A percentile compares a stretch with the other conserved stretches of the same genome.
Conservation (phyloP, 2,329 filamentous ascomycete genomes). For the Atkinsonella texensis region DNA sequence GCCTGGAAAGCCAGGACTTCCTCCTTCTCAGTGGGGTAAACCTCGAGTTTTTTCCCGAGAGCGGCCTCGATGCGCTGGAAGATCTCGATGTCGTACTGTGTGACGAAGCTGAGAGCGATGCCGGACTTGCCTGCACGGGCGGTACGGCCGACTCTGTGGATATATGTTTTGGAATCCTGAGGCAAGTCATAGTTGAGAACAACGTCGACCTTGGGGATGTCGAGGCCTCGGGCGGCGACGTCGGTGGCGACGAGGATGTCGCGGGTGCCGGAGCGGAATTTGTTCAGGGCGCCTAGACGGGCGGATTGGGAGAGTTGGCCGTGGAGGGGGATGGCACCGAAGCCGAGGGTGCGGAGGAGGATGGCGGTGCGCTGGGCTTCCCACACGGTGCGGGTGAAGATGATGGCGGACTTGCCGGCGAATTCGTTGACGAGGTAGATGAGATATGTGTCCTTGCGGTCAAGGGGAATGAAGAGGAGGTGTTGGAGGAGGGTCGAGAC, state of each 20-base stretch:
- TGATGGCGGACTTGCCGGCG: constrained; percentile 72
- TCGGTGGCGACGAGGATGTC: constrained; percentile 88
- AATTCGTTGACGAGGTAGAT: constrained; percentile 80
- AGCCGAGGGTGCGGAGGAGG: constrained; percentile 71
- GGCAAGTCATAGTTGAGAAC: constrained; percentile 82
- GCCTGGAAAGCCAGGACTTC: constrained; percentile 74
- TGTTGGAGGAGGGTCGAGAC: constrained; percentile 79
- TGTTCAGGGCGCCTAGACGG: constrained; percentile 76
- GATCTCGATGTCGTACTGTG: constrained; percentile 77
- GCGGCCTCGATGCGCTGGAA: constrained; percentile 73
- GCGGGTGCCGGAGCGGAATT: constrained; percentile 71
- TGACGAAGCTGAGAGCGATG: constrained; percentile 68
- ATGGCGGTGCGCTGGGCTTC: constrained; percentile 81
- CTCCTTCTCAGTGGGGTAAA: constrained; percentile 61
- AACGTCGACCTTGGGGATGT: constrained; percentile 83
- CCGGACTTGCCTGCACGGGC: constrained; percentile 79
- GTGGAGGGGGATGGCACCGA: constrained; percentile 84
- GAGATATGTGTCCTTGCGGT: constrained; percentile 81
- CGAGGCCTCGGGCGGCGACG: constrained; percentile 83
- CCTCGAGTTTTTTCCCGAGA: constrained; percentile 61
- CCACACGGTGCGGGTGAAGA: constrained; percentile 86
- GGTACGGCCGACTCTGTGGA: constrained; percentile 80
- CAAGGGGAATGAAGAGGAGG: constrained; percentile 76
- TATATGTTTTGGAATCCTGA: constrained; percentile 77
- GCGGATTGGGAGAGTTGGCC: constrained; percentile 82